Conservation (phyloP, 495 filamentous ascomycete species). For the Neurospora sp. region DNA sequence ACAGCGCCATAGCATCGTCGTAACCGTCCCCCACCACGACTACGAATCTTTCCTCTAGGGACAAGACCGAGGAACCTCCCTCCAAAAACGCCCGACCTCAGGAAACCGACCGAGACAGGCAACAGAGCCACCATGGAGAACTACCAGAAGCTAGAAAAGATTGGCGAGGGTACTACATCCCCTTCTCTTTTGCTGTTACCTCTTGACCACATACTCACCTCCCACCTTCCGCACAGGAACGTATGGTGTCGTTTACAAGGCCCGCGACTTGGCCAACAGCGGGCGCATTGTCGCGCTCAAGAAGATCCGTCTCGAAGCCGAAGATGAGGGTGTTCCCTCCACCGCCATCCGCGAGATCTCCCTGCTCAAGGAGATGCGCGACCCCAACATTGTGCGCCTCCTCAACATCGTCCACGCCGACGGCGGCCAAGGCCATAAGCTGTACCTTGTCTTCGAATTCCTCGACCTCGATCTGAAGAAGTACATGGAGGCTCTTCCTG, state of each 20-base stretch:
- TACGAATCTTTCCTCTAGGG: neutral
- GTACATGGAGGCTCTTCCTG: slow-evolving; percentile 95
- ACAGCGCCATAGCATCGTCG: neutral
- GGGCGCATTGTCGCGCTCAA: slow-evolving; percentile 88
- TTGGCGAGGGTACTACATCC: slow-evolving; percentile 74
- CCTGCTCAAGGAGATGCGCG: slow-evolving; percentile 91
- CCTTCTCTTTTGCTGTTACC: neutral
- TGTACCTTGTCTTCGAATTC: slow-evolving; percentile 92
- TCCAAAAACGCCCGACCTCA: neutral
- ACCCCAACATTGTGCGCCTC: slow-evolving; percentile 87
- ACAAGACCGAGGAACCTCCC: neutral
- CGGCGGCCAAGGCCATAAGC: slow-evolving; percentile 58
- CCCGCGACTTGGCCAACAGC: slow-evolving; percentile 65
- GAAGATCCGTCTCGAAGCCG: slow-evolving; percentile 95
- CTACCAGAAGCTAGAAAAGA: slow-evolving; percentile 99
- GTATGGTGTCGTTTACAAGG: slow-evolving; percentile 91
- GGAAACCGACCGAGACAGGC: neutral
- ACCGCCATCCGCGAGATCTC: slow-evolving; percentile 97
- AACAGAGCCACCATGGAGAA: slow-evolving; percentile 67
- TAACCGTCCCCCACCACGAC: neutral
- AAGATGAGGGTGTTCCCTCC: slow-evolving; percentile 93
- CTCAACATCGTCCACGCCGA: slow-evolving; percentile 95
- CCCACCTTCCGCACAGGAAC: slow-evolving; percentile 46
- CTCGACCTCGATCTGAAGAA: slow-evolving; percentile 93
- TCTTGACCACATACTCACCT: neutral